Base-by-base conservation (phyloP, 768 basidiomycete species). In the Trametes meyenii region DNA sequence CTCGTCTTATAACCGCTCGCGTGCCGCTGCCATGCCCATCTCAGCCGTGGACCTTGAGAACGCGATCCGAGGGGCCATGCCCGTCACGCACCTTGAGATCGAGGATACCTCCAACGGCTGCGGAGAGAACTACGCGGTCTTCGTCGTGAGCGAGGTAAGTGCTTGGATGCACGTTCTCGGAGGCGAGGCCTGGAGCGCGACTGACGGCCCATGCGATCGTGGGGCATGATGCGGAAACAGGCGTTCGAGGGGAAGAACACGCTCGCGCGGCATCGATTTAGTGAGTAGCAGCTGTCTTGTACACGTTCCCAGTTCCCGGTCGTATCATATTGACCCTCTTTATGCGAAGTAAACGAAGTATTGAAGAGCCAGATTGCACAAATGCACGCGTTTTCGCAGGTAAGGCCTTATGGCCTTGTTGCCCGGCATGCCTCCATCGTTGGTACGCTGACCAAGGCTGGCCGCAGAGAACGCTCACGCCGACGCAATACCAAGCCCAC, bases 351-450 rank as follows among this genome's bases (percentile, higher is more conserved):
- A 60, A 93, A 94, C 67, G 87, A 91, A 23, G 69, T 87, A 10
- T 71, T 94, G 68, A 93, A 90, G 75, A 76, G 75, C 2, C 79
- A 92, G 67, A 92, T 94, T 58, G 78, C 88, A 0, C 83, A 88
- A 58, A 87, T 94, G 82, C 92, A 94, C 67, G 92, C 92, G 5
- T 94, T 94, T 74, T 92, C 92, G 14, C 92, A 94, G 85, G 92
- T 92, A 65, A 54, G 75, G 38, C 17, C 17, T 29, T 57, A 29
- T 50, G 35, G 11, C 4, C 36, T 2, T 5, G 4, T 49, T 44
- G 29, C 38, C 33, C 14, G 14, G 14, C n/a, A 8, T n/a, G 29
- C 4, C 42, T 45, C 38, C 1, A 12, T 48, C 42, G 16, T 17
- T 23, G 39, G 5, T 12, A 12, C 1, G 38, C 45, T 63, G 26